A percentile compares a stretch with the other conserved stretches of the same genome.
phyloP scores from a whole-genome alignment of 2,329 filamentous ascomycete species.

The Sporothrix sp. region DNA sequence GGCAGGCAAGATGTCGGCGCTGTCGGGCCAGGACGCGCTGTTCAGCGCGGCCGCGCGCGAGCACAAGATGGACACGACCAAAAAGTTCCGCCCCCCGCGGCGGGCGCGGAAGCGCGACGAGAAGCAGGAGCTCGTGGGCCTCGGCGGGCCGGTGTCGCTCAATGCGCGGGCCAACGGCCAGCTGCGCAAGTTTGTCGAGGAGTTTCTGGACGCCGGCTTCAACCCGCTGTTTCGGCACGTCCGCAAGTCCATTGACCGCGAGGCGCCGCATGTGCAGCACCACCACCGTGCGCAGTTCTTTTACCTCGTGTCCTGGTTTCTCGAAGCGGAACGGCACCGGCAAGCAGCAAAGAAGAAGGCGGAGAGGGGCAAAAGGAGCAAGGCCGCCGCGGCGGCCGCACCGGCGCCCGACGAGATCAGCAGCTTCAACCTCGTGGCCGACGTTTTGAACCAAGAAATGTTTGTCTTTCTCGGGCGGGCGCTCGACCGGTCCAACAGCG shows the following conservation, averaged over 20 bases:
- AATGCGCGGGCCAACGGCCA: constrained; percentile 65
- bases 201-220: constrained; percentile 91
- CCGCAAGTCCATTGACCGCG: constrained; percentile 80
- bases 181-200: constrained; percentile 73
- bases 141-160: constrained; percentile 57
- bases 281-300: constrained; percentile 81
- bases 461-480: constrained; percentile 80
- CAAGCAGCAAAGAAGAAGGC: constrained; percentile 43
- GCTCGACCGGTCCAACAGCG: constrained; percentile 69
- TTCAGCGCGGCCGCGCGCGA: constrained; percentile 62
- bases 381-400: too few species aligned
- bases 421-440: constrained; percentile 78
- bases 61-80: constrained; percentile 81
- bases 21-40: constrained; percentile 82
- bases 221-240: constrained; percentile 82
- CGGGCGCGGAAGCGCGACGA: constrained; percentile 51
- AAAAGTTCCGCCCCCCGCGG: constrained; percentile 79
- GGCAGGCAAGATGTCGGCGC: constrained; percentile 70
- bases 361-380: too few species aligned
- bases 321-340: constrained; percentile 72
- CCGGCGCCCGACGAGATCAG: constrained; percentile 45
- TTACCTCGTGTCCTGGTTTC: constrained; percentile 86
- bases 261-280: constrained; percentile 69
- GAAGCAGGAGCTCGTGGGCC: constrained; percentile 53
- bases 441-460: constrained; percentile 87